Base-by-base conservation (phyloP, 805 yeast genomes). In the Metschnikowia matae region DNA sequence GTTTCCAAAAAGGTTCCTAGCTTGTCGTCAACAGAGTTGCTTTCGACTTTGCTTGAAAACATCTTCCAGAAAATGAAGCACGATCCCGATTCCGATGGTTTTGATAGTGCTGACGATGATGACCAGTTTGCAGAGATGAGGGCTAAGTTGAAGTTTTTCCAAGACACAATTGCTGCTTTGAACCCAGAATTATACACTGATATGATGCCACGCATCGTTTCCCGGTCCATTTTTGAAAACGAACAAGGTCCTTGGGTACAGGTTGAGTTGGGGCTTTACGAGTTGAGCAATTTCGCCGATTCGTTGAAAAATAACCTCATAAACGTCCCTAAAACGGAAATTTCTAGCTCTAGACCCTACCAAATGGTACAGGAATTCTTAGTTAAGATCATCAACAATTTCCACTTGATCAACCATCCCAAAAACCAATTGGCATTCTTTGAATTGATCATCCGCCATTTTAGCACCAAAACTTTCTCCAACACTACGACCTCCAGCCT, bases 201-300 rank as follows among this genome's bases (percentile, higher is more conserved):
- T 33, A 80, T 78, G 29, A 69, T 86, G 32, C 78, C 87, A 2
- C 65, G 70, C n/a, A 79, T 88, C 43, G 82, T 88, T 46, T 74
- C 82, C 34, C 36, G 40, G 32, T 45, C 55, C 21, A 49, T 58
- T 21, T 58, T 57, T 38, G 54, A 49, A n/a, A 51, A 40, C 26
- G 48, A 44, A 39, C 41, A 53, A 3, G 38, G 50, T 31, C 47
- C 50, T 2, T 57, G 60, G 60, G 54, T 89, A 63, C 81, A 79
- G 26, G 75, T 89, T 37, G 99, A 94, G 67, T 75, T 94, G 55
- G 97, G 96, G 2, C 72, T 94, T 47, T 90, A 77, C 64, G 95
- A 91, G 68, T 77, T 94, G 62, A 80, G 82, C 48, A 85, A 84
- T 56, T 83, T 85, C 56, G 83, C 90, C 46, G 98, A 92, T 53